These are phyloP conservation scores for Turritis glabra DNA, from an alignment of 345 rosid genomes.

Conservation along the genomic window DNA sequence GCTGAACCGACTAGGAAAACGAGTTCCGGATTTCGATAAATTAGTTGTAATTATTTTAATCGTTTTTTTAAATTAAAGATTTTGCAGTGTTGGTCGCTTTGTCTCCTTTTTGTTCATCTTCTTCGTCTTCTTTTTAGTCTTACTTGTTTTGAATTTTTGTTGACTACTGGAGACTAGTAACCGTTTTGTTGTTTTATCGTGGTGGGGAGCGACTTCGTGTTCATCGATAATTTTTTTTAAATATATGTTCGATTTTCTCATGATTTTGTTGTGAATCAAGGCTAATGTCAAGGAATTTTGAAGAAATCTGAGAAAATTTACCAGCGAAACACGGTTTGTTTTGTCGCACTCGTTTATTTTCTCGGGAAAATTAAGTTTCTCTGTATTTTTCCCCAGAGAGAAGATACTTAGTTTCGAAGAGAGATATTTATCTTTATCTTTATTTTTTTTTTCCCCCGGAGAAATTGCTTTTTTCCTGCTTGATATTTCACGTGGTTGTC, in stretches of 20 bases:
- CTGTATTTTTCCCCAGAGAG: constrained; percentile 1
- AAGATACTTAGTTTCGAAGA: constrained; percentile 23
- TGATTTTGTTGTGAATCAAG: background rate
- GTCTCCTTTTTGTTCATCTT: constrained; percentile 1
- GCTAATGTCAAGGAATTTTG: constrained; percentile 1
- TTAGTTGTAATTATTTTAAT: background rate
- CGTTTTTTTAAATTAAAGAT: background rate
- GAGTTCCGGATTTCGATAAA: constrained; percentile 9
- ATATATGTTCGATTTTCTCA: background rate
- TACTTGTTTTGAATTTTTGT: constrained; percentile 31
- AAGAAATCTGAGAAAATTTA: constrained; percentile 16
- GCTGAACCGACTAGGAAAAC: constrained; percentile 18
- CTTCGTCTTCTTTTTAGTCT: constrained; percentile 28
- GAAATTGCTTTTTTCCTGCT: constrained; percentile 28
- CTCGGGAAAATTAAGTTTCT: constrained; percentile 9
- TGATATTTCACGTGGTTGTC: constrained; percentile 36
- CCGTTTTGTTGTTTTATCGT: background rate
- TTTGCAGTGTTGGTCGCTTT: constrained; percentile 22
- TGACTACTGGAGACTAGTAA: constrained; percentile 38
- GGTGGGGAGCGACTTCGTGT: constrained; percentile 9
- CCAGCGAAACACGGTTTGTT: background rate
- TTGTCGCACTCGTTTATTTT: background rate
- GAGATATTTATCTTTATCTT: constrained; percentile 3
- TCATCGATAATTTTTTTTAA: background rate
- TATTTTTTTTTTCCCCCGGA: background rate